phyloP scores from a whole-genome alignment of 2,329 filamentous ascomycete species.

The Aspergillus cejpii region DNA sequence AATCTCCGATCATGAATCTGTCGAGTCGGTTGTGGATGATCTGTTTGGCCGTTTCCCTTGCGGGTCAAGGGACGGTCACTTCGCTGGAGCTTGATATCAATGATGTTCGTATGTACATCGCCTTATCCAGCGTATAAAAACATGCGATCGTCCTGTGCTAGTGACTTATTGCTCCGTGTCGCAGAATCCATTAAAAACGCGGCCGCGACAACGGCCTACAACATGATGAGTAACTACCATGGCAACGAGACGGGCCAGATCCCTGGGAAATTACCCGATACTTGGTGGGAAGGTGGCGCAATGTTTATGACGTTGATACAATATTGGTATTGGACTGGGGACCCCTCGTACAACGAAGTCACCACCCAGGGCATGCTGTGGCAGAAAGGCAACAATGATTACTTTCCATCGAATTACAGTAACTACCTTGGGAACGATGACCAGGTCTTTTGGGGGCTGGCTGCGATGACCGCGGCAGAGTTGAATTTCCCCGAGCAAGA shows the following conservation, averaged over 20 bases:
- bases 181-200: conserved; percentile 32
- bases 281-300: conserved; percentile 64
- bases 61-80: conserved; percentile 7
- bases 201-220: conserved; percentile 32
- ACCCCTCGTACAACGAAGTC: conserved; percentile 63
- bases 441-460: conserved; percentile 77
- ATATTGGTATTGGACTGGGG: conserved; percentile 78
- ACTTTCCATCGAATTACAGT: conserved; percentile 60
- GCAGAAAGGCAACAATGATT: conserved; percentile 69
- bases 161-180: conserved; percentile 1
- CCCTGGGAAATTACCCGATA: conserved; percentile 37
- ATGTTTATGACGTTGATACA: conserved; percentile 66
- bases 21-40: conserved; percentile 7
- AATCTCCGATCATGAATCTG: conserved; percentile 1
- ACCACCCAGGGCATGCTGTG: conserved; percentile 62
- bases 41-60: conserved; percentile 7
- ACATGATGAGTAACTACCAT: conserved; percentile 37
- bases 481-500: conserved; percentile 65
- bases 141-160: background rate
- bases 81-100: conserved; percentile 18
- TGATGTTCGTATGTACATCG: conserved; percentile 15
- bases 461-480: conserved; percentile 71
- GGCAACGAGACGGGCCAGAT: conserved; percentile 34
- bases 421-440: conserved; percentile 49
- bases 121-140: too few species aligned